Percentiles rank a stretch among this genome's conserved stretches.
These are phyloP conservation scores for Diplogelasinospora grovesii DNA, from an alignment of 495 filamentous ascomycete species.

Conservation along the genomic window DNA sequence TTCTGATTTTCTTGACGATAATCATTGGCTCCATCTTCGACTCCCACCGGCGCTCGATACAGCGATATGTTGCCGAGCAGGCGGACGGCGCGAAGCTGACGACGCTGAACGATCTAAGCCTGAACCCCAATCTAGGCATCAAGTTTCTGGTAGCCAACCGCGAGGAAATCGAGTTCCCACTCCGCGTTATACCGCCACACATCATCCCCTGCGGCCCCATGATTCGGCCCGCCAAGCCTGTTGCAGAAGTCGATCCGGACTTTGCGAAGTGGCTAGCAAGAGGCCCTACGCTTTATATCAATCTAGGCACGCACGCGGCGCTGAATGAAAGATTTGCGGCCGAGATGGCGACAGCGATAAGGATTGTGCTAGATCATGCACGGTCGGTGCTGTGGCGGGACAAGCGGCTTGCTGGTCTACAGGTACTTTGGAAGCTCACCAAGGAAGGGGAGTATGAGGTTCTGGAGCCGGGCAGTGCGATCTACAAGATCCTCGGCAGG, in stretches of 20 bases:
- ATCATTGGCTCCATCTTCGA: conserved; percentile 12
- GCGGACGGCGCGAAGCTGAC: conserved; percentile 11
- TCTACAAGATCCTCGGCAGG: conserved; percentile 10
- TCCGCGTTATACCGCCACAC: conserved; percentile 31
- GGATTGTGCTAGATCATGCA: conserved; percentile 20
- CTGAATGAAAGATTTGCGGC: conserved; percentile 8
- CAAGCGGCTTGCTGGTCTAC: conserved; percentile 14
- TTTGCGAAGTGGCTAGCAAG: conserved; percentile 28
- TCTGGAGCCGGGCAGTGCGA: neutral
- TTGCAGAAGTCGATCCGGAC: conserved; percentile 25
- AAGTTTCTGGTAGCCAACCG: conserved; percentile 23
- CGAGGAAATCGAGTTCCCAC: conserved; percentile 24
- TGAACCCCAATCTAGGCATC: conserved; percentile 8
- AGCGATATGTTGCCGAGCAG: conserved; percentile 5
- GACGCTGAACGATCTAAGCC: conserved; percentile 17
- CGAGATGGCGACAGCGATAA: conserved; percentile 32
- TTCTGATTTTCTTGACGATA: conserved; percentile 17
- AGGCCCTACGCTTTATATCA: conserved; percentile 34
- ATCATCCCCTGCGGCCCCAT: conserved; percentile 48
- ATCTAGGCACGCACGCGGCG: conserved; percentile 30
- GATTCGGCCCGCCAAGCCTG: conserved; percentile 28
- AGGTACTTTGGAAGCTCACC: conserved; percentile 41
- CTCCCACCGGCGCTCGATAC: conserved; percentile 9
- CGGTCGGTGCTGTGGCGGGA: conserved; percentile 6
- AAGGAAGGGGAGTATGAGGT: conserved; percentile 10